Evolutionary conservation across 1,284 basidiomycete genomes (phyloP).

Genomic region (Tremellales sp.): DNA sequence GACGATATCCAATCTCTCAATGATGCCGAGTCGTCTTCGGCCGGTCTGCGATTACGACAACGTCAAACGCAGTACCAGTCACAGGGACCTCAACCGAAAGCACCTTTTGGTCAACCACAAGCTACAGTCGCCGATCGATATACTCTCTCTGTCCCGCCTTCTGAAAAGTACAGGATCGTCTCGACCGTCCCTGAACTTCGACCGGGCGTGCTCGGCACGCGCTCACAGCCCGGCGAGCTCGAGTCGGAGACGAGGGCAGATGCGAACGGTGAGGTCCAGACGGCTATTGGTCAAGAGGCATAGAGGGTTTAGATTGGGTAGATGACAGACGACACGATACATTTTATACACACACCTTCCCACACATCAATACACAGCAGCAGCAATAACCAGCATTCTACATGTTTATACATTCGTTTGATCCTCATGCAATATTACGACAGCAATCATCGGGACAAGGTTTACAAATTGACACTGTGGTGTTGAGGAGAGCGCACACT

Average conservation of each 20-base stretch:
- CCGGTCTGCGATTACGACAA: constrained; percentile 21
- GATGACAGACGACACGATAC: not conserved
- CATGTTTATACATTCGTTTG: no score
- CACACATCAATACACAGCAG: not conserved
- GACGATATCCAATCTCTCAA: constrained; percentile 34
- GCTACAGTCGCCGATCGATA: constrained; percentile 39
- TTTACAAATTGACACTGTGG: no score
- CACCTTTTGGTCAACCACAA: constrained; percentile 40
- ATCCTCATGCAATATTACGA: not conserved
- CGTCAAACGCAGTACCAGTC: constrained; percentile 36
- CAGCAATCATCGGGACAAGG: no score
- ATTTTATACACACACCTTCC: not conserved
- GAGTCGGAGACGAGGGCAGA: constrained; percentile 24
- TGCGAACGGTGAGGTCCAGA: constrained; percentile 20
- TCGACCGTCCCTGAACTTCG: constrained; percentile 38
- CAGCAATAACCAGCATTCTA: no score
- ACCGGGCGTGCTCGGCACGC: constrained; percentile 22
- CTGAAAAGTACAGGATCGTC: constrained; percentile 43
- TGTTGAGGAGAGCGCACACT: no score
- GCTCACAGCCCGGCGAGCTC: constrained; percentile 1
- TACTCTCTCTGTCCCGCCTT: constrained; percentile 43
- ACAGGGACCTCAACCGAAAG: constrained; percentile 30
- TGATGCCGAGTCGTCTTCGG: constrained; percentile 5
- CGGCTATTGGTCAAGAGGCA: constrained; percentile 26
- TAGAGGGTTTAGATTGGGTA: not conserved